Evolutionary conservation across 768 basidiomycete species (phyloP), one percentile per base, ranked within the genome.

Genomic region (Phlebiopsis flavidoalba): DNA sequence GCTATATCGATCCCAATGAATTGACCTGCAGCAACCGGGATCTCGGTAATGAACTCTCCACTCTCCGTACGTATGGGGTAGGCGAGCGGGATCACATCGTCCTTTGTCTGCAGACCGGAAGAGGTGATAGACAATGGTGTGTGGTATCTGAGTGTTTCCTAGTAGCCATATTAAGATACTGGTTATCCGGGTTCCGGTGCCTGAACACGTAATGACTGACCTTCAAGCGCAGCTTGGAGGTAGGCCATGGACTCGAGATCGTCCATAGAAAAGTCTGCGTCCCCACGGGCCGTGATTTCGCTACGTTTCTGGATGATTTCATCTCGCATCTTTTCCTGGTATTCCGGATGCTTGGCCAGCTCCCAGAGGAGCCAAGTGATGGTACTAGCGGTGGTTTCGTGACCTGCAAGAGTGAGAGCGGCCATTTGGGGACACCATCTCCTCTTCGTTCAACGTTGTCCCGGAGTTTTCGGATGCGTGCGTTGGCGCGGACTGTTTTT

Each of bases 401-500:
- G 71, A 8, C 72, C 72, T 40, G 61, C 63, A 33, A 22, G 15
- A 3, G 31, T 55, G 2, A 56, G 35, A 17, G 37, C 45, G 52
- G 50, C 35, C 63, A 73, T 70, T 49, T 72, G 69, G 8, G 70
- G 45, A 1, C n/a, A 71, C 52, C 53, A 71, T 69, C 58, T 73
- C 70, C 11, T 66, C 60, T 35, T 71, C 67, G 50, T 57, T 61
- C 45, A 87, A 70, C 59, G 73, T 74, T 10, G 73, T 72, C 48
- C 71, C 72, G 35, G 72, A 71, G 53, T 81, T 71, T 63, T 82
- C 79, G 2, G 82, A 77, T 12, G 77, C 75, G 68, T 12, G 77
- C 75, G 68, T 86, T 85, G 10, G 83, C 83, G 65, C 79, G 78
- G 48, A 84, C 83, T 84, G 50, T 14, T 26, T 1, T 49, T 31